phyloP scores from a whole-genome alignment of 345 rosid species.

The Cardamine chenopodiifolia region DNA sequence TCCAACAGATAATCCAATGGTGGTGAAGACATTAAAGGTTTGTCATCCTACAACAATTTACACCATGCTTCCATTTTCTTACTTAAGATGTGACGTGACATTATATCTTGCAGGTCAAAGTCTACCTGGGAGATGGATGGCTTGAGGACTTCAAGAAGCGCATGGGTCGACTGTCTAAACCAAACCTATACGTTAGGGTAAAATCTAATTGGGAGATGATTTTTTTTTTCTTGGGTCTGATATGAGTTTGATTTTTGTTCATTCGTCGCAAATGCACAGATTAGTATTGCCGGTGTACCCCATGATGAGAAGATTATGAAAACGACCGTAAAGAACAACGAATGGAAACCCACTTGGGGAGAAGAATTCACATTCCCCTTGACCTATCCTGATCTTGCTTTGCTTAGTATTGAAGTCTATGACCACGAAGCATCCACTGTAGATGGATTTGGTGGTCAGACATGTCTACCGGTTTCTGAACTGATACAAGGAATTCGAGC shows the following conservation, averaged over 20 bases:
- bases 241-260: background rate
- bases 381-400: constrained; percentile 63
- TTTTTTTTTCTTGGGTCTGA: too few species aligned
- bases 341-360: constrained; percentile 57
- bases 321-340: constrained; percentile 50
- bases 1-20: background rate
- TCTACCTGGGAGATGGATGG: constrained; percentile 5
- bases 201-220: background rate
- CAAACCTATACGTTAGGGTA: background rate
- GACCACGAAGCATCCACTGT: constrained; percentile 61
- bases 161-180: background rate
- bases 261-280: constrained; percentile 39
- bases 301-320: constrained; percentile 56
- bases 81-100: background rate
- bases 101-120: background rate
- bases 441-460: constrained; percentile 71
- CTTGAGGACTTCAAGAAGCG: background rate
- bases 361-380: constrained; percentile 56
- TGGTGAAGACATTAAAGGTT: background rate
- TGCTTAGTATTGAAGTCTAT: constrained; percentile 63
- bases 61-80: background rate
- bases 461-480: constrained; percentile 67
- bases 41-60: background rate
- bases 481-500: constrained; percentile 58
- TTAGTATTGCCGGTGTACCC: constrained; percentile 62